A percentile compares a stretch with the other conserved stretches of the same genome.
These are phyloP conservation scores for Candida rishiriensis DNA, from an alignment of 805 yeast species.

Conservation along the genomic window DNA sequence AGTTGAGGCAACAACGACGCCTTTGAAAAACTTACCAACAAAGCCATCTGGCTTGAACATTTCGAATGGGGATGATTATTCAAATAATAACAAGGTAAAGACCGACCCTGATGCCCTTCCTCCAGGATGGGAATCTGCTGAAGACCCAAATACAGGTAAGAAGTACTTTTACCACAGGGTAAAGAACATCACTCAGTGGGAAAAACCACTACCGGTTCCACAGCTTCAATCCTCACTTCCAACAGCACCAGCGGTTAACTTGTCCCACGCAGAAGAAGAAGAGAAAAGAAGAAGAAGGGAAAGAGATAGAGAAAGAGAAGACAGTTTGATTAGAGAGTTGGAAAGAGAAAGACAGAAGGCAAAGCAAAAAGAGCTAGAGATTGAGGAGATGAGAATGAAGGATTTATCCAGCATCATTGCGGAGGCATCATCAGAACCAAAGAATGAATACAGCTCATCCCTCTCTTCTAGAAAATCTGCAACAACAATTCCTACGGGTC, in stretches of 20 bases:
- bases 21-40: constrained; percentile 1
- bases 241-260: neutral
- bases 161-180: constrained; percentile 53
- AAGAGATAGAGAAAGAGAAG: constrained; percentile 27
- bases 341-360: constrained; percentile 34
- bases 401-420: constrained; percentile 26
- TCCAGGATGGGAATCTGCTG: constrained; percentile 62
- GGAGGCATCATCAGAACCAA: constrained; percentile 24
- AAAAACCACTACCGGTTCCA: constrained; percentile 39
- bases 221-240: constrained; percentile 10
- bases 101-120: constrained; percentile 42
- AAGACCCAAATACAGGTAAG: constrained; percentile 39
- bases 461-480: constrained; percentile 5
- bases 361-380: constrained; percentile 22
- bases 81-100: constrained; percentile 9
- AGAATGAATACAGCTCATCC: neutral
- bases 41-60: neutral
- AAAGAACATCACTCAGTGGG: constrained; percentile 53
- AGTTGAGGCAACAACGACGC: constrained; percentile 2
- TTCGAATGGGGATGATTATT: constrained; percentile 4
- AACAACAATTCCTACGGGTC: constrained; percentile 1
- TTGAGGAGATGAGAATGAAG: constrained; percentile 21
- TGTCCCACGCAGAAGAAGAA: constrained; percentile 13
- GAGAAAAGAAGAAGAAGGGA: constrained; percentile 23
- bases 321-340: constrained; percentile 23